These are phyloP conservation scores for Camelina hispida DNA, from an alignment of 345 rosid genomes.

Conservation along the genomic window DNA sequence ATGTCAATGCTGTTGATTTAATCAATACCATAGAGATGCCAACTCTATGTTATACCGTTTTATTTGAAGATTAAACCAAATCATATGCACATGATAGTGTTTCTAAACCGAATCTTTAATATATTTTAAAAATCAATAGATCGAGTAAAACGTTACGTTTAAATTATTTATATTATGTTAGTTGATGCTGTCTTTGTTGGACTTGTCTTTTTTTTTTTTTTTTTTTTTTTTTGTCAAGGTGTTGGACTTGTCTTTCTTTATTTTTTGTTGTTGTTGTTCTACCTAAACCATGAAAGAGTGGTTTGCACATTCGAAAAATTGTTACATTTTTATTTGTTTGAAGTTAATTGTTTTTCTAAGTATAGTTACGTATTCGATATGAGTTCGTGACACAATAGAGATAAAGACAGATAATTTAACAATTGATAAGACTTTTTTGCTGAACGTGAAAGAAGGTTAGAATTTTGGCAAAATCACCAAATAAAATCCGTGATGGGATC, in stretches of 20 bases:
- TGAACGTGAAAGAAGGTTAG: constrained; percentile 25
- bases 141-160: constrained; percentile 32
- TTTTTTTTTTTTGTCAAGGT: no score
- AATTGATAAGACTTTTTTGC: not conserved
- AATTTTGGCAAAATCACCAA: constrained; percentile 2
- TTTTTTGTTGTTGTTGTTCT: not conserved
- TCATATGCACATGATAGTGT: constrained; percentile 30
- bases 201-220: not conserved
- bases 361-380: not conserved
- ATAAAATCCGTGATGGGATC: not conserved
- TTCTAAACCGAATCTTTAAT: constrained; percentile 28
- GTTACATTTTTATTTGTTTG: not conserved
- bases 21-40: constrained; percentile 16
- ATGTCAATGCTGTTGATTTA: constrained; percentile 30
- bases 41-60: not conserved
- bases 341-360: not conserved
- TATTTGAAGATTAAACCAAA: not conserved
- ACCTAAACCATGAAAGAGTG: constrained; percentile 25
- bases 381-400: constrained; percentile 1
- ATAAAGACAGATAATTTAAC: not conserved
- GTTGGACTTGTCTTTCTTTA: not conserved
- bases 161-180: not conserved
- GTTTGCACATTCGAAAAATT: constrained; percentile 4
- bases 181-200: not conserved
- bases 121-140: not conserved